Base-by-base conservation (phyloP, 169 alveolate species). In the Plasmodium billcollinsi region DNA sequence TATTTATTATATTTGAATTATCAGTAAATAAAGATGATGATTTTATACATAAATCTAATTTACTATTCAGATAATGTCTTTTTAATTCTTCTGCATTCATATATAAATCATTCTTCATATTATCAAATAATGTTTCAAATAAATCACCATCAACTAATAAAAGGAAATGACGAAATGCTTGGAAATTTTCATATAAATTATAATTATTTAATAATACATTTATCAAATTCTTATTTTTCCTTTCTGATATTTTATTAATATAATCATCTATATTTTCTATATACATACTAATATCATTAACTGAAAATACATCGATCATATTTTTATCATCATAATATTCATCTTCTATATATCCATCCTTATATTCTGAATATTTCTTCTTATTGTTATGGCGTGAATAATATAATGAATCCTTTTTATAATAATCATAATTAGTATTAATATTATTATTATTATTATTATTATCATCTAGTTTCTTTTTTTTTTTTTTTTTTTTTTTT, bases 81-180 rank as follows among this genome's bases (percentile, higher is more conserved):
- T 83, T 83, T 18, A 83, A 61, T 47, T 83, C 91, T 43, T 83
- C 91, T 43, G 85, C 91, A 63, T 83, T 72, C 91, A 83, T 83
- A 20, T 83, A 83, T n/a, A 83, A 73, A 26, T 83, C 91, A 11
- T 73, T 69, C 20, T 83, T 83, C 91, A 83, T 83, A 24, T 56
- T 83, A 11, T 83, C 91, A 69, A 83, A 83, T 15, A 83, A 69
- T 0, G 80, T 83, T 67, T 83, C 91, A 45, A 83, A 83, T 24
- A 83, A 45, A 47, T 83, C 85, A 11, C 91, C 91, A 58, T 83
- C 91, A 9, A 83, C 91, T 54, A 83, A 59, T 7, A 83, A 29
- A 12, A 83, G 72, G 26, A 83, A 83, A 45, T 83, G 85, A 3
- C 91, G 72, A 72, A 83, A 83, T 54, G 91, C 91, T 54, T 18